Conservation (phyloP, 2,329 filamentous ascomycete species). For the Penicillium sp. region DNA sequence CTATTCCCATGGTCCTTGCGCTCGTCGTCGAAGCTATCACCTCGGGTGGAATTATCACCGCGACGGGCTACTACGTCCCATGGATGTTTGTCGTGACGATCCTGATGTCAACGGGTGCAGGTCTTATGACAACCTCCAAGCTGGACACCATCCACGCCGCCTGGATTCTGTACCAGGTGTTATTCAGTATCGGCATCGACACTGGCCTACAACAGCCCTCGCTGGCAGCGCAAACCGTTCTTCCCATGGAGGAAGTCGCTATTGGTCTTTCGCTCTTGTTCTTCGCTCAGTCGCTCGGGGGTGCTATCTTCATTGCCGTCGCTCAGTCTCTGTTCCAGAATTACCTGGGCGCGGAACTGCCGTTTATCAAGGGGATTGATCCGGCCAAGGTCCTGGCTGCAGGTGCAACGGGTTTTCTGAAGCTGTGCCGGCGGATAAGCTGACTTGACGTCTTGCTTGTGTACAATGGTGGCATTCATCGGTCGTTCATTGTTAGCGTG, state of each 20-base stretch:
- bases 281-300: slow-evolving; percentile 22
- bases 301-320: slow-evolving; percentile 23
- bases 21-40: slow-evolving; percentile 39
- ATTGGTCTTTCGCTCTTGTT: slow-evolving; percentile 24
- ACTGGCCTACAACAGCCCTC: slow-evolving; percentile 22
- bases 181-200: slow-evolving; percentile 24
- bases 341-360: slow-evolving; percentile 14
- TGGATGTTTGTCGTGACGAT: slow-evolving; percentile 36
- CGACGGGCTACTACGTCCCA: slow-evolving; percentile 44
- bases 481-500: slow-evolving; percentile 19
- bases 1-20: slow-evolving; percentile 42
- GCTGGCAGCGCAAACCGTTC: slow-evolving; percentile 21
- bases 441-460: slow-evolving; percentile 14
- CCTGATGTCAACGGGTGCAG: slow-evolving; percentile 21
- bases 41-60: slow-evolving; percentile 35
- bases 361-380: slow-evolving; percentile 17
- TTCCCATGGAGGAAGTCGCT: slow-evolving; percentile 16
- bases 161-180: slow-evolving; percentile 26
- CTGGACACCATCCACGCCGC: slow-evolving; percentile 16
- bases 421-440: slow-evolving; percentile 15
- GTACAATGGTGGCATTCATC: slow-evolving; percentile 19
- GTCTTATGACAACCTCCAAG: slow-evolving; percentile 22
- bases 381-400: slow-evolving; percentile 7
- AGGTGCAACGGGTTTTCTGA: slow-evolving; percentile 16
- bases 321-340: slow-evolving; percentile 22